Evolutionary conservation across 2,329 filamentous ascomycete genomes (phyloP).

Genomic region (Apiospora aurea): DNA sequence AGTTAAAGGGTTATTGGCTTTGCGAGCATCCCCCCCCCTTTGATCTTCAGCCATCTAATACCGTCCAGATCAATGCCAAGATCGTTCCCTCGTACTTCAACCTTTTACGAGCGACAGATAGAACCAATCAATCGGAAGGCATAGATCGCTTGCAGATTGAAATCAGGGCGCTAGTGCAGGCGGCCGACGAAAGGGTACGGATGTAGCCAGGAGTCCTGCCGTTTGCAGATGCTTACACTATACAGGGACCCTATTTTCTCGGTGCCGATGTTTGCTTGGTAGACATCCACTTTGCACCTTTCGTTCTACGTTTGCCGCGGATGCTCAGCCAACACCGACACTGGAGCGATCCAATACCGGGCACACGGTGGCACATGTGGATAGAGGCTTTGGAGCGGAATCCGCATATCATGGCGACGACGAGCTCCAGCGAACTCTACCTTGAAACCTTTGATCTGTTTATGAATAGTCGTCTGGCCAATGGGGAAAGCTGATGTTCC

Average conservation of each 20-base stretch:
- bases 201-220: background rate
- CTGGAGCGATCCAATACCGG: constrained; percentile 70
- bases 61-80: constrained; percentile 72
- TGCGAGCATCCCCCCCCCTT: background rate
- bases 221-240: background rate
- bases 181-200: constrained; percentile 52
- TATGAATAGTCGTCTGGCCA: constrained; percentile 6
- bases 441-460: constrained; percentile 64
- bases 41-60: background rate
- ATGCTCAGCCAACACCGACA: constrained; percentile 70
- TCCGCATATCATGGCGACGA: constrained; percentile 69
- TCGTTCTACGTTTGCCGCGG: constrained; percentile 72
- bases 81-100: constrained; percentile 81
- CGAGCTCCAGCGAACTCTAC: constrained; percentile 64
- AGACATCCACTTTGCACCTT: constrained; percentile 78
- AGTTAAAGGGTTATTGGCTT: constrained; percentile 37
- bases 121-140: constrained; percentile 62
- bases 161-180: constrained; percentile 61
- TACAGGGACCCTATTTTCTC: constrained; percentile 73
- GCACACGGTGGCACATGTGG: constrained; percentile 73
- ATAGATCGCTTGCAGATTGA: constrained; percentile 69
- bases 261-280: constrained; percentile 64
- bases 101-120: constrained; percentile 71
- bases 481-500: background rate
- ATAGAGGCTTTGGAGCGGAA: constrained; percentile 72